Evolutionary conservation across 192 early-diverging fungal species (phyloP).

Genomic region (Pilaira anomala): DNA sequence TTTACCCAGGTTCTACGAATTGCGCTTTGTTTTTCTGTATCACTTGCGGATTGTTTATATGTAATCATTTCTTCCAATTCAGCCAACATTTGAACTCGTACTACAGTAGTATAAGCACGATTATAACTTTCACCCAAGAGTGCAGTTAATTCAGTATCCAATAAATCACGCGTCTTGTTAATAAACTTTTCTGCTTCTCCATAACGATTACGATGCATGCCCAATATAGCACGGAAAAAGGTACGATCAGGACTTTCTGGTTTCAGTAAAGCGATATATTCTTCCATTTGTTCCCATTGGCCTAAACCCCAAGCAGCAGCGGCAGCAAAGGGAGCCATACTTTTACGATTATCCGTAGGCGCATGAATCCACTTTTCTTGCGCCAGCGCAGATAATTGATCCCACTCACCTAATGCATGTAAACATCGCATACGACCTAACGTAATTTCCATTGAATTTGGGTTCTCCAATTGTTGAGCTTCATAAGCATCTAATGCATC

Average conservation of each 20-base stretch:
- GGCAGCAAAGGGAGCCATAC: slow-evolving; percentile 84
- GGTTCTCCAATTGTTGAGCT: slow-evolving; percentile 70
- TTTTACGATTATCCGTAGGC: slow-evolving; percentile 58
- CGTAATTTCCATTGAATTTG: slow-evolving; percentile 71
- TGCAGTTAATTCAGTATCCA: slow-evolving; percentile 85
- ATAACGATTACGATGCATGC: slow-evolving; percentile 77
- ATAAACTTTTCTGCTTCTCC: slow-evolving; percentile 72
- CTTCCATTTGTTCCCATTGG: slow-evolving; percentile 86
- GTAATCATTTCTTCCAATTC: slow-evolving; percentile 96
- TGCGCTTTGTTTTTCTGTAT: slow-evolving; percentile 64
- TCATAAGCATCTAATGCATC: slow-evolving; percentile 88
- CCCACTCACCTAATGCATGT: slow-evolving; percentile 92
- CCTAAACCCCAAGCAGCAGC: slow-evolving; percentile 91
- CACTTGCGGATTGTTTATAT: slow-evolving; percentile 81
- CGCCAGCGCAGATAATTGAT: slow-evolving; percentile 70
- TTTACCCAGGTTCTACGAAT: slow-evolving; percentile 89
- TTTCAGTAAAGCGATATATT: slow-evolving; percentile 80
- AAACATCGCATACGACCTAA: slow-evolving; percentile 88
- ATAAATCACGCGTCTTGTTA: slow-evolving; percentile 71
- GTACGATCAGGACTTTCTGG: slow-evolving; percentile 75
- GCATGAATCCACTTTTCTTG: slow-evolving; percentile 74
- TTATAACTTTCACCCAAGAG: slow-evolving; percentile 92
- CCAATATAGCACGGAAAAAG: slow-evolving; percentile 85
- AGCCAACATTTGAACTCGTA: slow-evolving; percentile 95
- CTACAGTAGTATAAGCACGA: slow-evolving; percentile 81